A percentile compares a stretch with the other conserved stretches of the same genome.
These are phyloP conservation scores for Annulohypoxylon nitens DNA, from an alignment of 495 filamentous ascomycete species.

Conservation along the genomic window DNA sequence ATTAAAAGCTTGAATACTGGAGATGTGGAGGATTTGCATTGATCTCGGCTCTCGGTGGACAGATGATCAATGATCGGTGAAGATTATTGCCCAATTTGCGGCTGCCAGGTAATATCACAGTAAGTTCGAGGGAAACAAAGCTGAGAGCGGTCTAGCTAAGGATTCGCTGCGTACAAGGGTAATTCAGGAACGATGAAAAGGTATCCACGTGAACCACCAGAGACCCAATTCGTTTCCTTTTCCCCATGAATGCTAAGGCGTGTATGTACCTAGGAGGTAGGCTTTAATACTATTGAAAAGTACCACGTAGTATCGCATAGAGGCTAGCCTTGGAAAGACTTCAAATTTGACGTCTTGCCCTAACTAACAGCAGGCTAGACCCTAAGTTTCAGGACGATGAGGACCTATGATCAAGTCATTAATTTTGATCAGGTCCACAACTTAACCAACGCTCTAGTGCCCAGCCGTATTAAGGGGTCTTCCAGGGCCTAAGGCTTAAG, in stretches of 20 bases:
- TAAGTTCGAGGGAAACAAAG: conserved; percentile 21
- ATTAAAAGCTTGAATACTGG: conserved; percentile 51
- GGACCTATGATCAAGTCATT: conserved; percentile 21
- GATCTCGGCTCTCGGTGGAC: conserved; percentile 36
- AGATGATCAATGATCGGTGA: conserved; percentile 25
- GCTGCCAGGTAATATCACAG: neutral
- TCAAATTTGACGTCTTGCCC: conserved; percentile 23
- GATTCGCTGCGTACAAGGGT: neutral
- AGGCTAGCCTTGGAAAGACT: neutral
- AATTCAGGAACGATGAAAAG: neutral
- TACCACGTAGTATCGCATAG: conserved; percentile 25
- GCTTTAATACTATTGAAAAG: conserved; percentile 1
- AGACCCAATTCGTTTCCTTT: conserved; percentile 17
- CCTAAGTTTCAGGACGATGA: conserved; percentile 16
- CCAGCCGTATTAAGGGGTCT: conserved; percentile 39
- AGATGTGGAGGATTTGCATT: conserved; percentile 46
- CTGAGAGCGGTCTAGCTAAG: conserved; percentile 8
- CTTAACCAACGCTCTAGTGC: conserved; percentile 28
- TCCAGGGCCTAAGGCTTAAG: conserved; percentile 30
- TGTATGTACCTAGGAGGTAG: neutral
- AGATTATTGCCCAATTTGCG: conserved; percentile 38
- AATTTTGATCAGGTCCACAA: conserved; percentile 46
- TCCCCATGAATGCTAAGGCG: conserved; percentile 3
- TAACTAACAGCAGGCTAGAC: conserved; percentile 25
- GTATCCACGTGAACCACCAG: conserved; percentile 11